Base-by-base conservation (phyloP, 2,329 filamentous ascomycete species). In the Pestalotiopsis sp. region DNA sequence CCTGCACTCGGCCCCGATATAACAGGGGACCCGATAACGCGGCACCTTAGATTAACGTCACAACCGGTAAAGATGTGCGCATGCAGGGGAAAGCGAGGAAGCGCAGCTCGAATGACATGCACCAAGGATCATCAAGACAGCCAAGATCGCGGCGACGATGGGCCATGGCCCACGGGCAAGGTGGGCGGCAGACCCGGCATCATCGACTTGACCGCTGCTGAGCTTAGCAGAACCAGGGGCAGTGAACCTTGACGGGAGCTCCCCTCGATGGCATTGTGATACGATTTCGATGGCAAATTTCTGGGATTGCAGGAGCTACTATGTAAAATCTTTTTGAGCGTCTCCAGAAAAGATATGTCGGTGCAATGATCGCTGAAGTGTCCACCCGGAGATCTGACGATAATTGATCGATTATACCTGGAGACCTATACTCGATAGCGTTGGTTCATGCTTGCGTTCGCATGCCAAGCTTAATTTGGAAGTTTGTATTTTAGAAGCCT, bases 241-340 rank as follows among this genome's bases (percentile, higher is more conserved):
- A 52, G 17, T 17, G 17, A 52, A 52, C 20, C 17, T 52, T n/a
- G 45, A 20, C 17, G 20, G 52, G 52, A 56, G 52, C 31, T 38
- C n/a, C 38, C 23, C 12, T 64, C 5, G 36, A 36, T 36, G 59
- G 59, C 59, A 62, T 62, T 62, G 27, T 62, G 52, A 61, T 25
- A 49, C n/a, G 65, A 67, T 67, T n/a, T 56, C 52, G 45, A 66
- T 57, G 64, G 64, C 45, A 66, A 67, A 67, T 57, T 64, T 38
- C 25, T 20, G 45, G n/a, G 38, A 65, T 23, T 52, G 36, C 45
- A n/a, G 38, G 25, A n/a, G 52, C 60, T 59, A 27, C n/a, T 67
- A 49, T 36, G 65, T 60, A 9, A 52, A 52, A 52, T 9, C 14
- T 52, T 52, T 9, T 36, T n/a, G 60, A 62, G 17, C 62, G 60